phyloP scores from a whole-genome alignment of 805 yeast genomes.

The Blastobotrys chiropterorum region DNA sequence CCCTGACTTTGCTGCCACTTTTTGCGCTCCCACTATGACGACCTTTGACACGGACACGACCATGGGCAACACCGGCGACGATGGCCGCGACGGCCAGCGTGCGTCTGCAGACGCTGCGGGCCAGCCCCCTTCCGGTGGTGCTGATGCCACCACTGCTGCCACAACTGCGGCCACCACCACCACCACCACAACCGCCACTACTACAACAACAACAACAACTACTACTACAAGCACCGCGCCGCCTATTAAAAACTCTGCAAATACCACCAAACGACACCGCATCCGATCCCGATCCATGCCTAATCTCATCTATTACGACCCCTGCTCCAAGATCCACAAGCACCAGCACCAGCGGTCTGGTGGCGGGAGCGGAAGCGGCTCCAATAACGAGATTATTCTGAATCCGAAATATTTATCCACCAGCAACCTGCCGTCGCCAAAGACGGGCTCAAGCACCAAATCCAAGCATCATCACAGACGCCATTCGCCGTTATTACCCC shows the following conservation, averaged over 20 bases:
- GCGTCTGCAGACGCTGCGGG: too few relatives aligned
- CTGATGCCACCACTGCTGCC: constrained; percentile 5
- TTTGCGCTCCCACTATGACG: background rate
- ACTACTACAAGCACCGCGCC: too few relatives aligned
- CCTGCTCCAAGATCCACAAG: constrained; percentile 3
- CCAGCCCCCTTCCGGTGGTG: too few relatives aligned
- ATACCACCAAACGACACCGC: constrained; percentile 10
- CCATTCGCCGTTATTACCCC: constrained; percentile 5
- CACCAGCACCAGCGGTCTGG: constrained; percentile 1
- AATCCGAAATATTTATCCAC: constrained; percentile 2
- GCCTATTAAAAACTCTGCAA: background rate
- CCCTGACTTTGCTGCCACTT: background rate
- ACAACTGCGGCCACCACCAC: background rate
- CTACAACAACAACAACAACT: background rate
- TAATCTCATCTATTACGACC: constrained; percentile 13
- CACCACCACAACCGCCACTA: constrained; percentile 1
- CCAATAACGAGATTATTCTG: background rate
- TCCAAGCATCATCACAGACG: constrained; percentile 11
- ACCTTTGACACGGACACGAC: background rate
- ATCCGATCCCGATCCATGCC: constrained; percentile 20
- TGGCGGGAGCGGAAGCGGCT: too few relatives aligned
- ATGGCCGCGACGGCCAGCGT: background rate
- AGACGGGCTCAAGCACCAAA: background rate
- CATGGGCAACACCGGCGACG: constrained; percentile 1
- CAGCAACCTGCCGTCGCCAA: background rate